Conservation (phyloP, 257 asterid genomes). For the Fraxinus anomala region DNA sequence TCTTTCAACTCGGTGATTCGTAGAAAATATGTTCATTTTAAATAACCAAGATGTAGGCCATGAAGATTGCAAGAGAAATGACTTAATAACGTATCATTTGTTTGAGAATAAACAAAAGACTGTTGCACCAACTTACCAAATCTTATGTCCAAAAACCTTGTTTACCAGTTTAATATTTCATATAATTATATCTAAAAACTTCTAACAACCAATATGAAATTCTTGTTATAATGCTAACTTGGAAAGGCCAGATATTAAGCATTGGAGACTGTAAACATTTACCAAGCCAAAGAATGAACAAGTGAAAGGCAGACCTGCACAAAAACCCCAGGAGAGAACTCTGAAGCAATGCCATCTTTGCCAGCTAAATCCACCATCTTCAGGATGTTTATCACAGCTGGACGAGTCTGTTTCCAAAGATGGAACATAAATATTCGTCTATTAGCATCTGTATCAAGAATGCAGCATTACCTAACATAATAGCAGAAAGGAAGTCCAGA, state of each 20-base stretch:
- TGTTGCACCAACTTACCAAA: background rate
- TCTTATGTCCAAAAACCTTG: background rate
- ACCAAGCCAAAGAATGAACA: slow-evolving; percentile 3
- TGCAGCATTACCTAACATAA: slow-evolving; percentile 23
- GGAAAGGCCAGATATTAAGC: slow-evolving; percentile 9
- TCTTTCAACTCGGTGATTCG: background rate
- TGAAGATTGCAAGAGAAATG: slow-evolving; percentile 2
- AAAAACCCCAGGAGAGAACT: slow-evolving; percentile 85
- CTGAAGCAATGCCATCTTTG: slow-evolving; percentile 76
- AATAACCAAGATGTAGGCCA: slow-evolving; percentile 1
- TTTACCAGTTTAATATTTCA: background rate
- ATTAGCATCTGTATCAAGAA: slow-evolving; percentile 27
- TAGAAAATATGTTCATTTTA: slow-evolving; percentile 2
- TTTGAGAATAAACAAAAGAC: background rate
- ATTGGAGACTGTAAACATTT: background rate
- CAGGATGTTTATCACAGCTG: slow-evolving; percentile 69
- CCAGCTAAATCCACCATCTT: slow-evolving; percentile 79
- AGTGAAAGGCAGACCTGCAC: slow-evolving; percentile 61
- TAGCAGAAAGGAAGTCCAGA: slow-evolving; percentile 15
- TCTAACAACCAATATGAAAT: slow-evolving; percentile 8
- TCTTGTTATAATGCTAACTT: slow-evolving; percentile 8
- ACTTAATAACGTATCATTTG: background rate
- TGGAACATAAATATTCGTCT: slow-evolving; percentile 28
- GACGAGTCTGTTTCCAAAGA: slow-evolving; percentile 67
- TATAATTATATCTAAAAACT: background rate